A percentile compares a stretch with the other conserved stretches of the same genome.
Evolutionary conservation across 2,329 filamentous ascomycete genomes (phyloP).

Genomic region (Paecilomyces fulvus): DNA sequence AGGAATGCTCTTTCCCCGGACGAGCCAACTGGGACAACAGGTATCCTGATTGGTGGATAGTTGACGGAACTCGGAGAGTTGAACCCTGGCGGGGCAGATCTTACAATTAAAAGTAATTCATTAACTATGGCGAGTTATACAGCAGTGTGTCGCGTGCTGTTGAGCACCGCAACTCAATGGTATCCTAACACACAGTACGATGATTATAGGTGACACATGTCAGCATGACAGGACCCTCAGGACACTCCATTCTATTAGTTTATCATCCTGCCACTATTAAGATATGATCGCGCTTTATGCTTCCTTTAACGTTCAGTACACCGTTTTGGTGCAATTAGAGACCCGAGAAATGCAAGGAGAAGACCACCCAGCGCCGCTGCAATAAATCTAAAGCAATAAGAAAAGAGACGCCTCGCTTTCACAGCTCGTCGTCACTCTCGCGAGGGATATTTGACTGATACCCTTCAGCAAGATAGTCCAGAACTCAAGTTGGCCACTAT

Average conservation of each 20-base stretch:
- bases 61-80: neutral
- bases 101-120: neutral
- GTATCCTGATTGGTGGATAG: neutral
- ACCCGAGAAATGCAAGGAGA: neutral
- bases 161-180: too few species aligned
- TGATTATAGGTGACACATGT: neutral
- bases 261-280: neutral
- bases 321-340: neutral
- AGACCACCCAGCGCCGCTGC: neutral
- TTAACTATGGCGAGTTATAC: neutral
- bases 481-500: neutral
- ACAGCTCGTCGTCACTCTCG: neutral
- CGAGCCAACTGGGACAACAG: neutral
- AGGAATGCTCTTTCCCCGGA: neutral
- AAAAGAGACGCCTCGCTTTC: neutral
- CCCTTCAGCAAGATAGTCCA: neutral
- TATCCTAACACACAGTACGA: too few species aligned
- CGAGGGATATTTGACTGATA: neutral
- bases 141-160: too few species aligned
- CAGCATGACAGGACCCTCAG: neutral
- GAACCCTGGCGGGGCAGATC: neutral
- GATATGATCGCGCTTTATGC: neutral
- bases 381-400: neutral
- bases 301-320: neutral
- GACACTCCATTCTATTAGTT: neutral